Conservation (phyloP, 495 filamentous ascomycete species). For the Mycothermus thermophilus region DNA sequence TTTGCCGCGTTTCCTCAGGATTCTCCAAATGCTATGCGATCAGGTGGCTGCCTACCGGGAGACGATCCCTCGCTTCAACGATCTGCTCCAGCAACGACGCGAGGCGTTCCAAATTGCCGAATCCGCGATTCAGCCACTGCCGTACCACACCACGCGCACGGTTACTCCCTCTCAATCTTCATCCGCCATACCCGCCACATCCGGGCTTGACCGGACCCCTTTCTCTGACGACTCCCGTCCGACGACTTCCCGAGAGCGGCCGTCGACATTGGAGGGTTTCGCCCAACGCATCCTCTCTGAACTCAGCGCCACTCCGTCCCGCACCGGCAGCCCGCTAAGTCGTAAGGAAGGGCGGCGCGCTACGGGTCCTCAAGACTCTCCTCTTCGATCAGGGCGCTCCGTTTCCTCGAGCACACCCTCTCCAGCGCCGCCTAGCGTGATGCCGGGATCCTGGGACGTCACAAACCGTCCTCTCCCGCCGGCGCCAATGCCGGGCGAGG, state of each 20-base stretch:
- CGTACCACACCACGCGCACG: conserved; percentile 7
- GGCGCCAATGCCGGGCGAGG: too few relatives aligned
- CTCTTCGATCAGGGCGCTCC: not conserved
- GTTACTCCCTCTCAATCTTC: conserved; percentile 11
- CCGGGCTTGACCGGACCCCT: conserved; percentile 10
- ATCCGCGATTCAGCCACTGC: conserved; percentile 14
- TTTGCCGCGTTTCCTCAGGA: conserved; percentile 36
- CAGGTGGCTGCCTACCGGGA: conserved; percentile 51
- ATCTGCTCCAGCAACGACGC: conserved; percentile 58
- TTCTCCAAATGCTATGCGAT: conserved; percentile 44
- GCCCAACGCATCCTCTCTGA: conserved; percentile 44
- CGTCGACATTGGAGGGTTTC: conserved; percentile 38
- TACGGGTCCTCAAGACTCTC: not conserved
- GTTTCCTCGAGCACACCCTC: too few relatives aligned
- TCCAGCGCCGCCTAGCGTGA: too few relatives aligned
- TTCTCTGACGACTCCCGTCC: conserved; percentile 20
- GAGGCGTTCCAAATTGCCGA: conserved; percentile 49
- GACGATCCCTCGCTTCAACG: conserved; percentile 64
- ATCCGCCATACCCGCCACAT: not conserved
- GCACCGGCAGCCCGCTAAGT: conserved; percentile 36
- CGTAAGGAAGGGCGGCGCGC: too few relatives aligned
- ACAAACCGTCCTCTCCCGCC: too few relatives aligned
- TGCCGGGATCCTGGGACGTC: too few relatives aligned
- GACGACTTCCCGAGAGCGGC: conserved; percentile 31
- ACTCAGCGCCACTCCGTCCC: conserved; percentile 34